phyloP scores from a whole-genome alignment of 2,329 filamentous ascomycete genomes.

The Fusarium sp. region DNA sequence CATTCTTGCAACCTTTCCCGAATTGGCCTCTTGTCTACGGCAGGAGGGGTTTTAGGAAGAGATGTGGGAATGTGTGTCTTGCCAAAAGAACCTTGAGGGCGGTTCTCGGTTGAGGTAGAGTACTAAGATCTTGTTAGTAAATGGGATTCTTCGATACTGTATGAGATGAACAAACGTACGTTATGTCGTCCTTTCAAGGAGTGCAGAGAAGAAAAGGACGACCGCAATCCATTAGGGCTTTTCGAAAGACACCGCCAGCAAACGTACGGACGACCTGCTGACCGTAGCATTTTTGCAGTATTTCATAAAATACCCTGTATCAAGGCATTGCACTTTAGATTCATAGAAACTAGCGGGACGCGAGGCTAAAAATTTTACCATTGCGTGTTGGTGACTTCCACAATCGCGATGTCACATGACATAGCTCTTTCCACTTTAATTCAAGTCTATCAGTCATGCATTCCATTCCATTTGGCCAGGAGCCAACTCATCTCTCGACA shows the following conservation, averaged over 20 bases:
- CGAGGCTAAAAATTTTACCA: constrained; percentile 45
- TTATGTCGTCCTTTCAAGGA: constrained; percentile 19
- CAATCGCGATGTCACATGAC: constrained; percentile 46
- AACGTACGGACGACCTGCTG: constrained; percentile 48
- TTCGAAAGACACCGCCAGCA: constrained; percentile 52
- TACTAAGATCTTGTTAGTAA: constrained; percentile 30
- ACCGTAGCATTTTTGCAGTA: constrained; percentile 48
- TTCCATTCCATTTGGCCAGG: neutral
- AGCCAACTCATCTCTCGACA: neutral
- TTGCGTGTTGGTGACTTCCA: constrained; percentile 28
- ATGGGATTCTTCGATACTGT: neutral
- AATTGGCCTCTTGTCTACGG: constrained; percentile 31
- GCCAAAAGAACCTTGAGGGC: constrained; percentile 16
- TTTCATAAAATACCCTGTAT: constrained; percentile 1
- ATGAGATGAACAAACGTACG: constrained; percentile 33
- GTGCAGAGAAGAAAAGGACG: constrained; percentile 2
- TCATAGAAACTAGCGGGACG: neutral
- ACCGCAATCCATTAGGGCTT: constrained; percentile 17
- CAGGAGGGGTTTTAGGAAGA: constrained; percentile 2
- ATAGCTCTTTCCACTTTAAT: constrained; percentile 25
- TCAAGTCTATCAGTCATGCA: constrained; percentile 12
- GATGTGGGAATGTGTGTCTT: constrained; percentile 34
- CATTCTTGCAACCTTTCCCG: constrained; percentile 42
- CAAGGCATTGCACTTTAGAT: constrained; percentile 1
- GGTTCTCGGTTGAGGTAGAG: constrained; percentile 14